Evolutionary conservation across 1,284 basidiomycete genomes (phyloP), one percentile per base, ranked within the genome.

Genomic region (Megacollybia platyphylla): DNA sequence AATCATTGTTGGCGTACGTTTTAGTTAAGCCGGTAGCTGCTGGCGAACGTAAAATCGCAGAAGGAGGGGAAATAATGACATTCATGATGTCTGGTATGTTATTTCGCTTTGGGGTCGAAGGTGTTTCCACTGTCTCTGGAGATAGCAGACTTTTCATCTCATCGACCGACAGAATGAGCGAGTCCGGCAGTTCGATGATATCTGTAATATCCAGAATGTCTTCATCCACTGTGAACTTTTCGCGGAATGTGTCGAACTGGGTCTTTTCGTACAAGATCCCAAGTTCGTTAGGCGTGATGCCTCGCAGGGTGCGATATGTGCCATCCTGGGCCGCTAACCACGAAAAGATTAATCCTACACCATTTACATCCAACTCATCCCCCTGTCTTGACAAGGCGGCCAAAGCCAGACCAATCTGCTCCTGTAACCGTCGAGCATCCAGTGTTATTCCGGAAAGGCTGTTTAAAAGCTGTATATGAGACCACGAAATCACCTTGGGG

Each of bases 11-110:
- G 17, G 56, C 57, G 51, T 87, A 88, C 46, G 71, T 86, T 62
- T 87, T 88, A 11, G 85, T 86, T 27, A 87, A 65, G n/a, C 81
- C 80, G 0, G 79, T 81, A 18, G 77, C 73, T 1, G 76, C 79
- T 0, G 83, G 81, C 1, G 80, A 82, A 37, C 83, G 70, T 37
- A 87, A 63, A 13, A 87, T 51, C 7, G 81, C 73, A 4, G 76
- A 75, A 7, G 80, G 79, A 2, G 84, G 84, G 1, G 80, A 82
- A 15, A 80, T 69, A 3, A 78, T 67, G 18, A 77, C 67, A 29
- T 63, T 67, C 36, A 76, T 54, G 53, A 78, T 59, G 60, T 76
- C 60, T 49, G 71, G 58, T 46, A 73, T 63, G 58, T 67, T 61
- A 53, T 62, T 54, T 51, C 67, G 57, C 29, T 60, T 62, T 1